Evolutionary conservation across 257 asterid genomes (phyloP).

Genomic region (Scutellaria barbata): DNA sequence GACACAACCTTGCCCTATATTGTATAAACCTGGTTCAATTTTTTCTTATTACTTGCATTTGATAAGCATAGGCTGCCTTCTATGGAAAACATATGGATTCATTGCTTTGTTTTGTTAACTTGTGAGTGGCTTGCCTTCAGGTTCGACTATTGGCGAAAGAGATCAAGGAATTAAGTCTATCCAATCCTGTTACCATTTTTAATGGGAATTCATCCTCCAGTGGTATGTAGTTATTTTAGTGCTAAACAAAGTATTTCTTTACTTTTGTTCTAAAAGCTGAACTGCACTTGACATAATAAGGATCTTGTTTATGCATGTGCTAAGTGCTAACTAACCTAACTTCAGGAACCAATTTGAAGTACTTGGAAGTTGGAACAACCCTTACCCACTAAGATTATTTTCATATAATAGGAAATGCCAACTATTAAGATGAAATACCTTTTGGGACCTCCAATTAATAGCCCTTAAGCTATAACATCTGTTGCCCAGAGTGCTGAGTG

Average conservation of each 20-base stretch:
- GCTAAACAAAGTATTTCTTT: conserved; percentile 9
- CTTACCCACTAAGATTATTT: conserved; percentile 8
- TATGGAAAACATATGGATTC: conserved; percentile 22
- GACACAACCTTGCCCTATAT: conserved; percentile 16
- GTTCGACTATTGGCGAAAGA: conserved; percentile 81
- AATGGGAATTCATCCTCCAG: conserved; percentile 67
- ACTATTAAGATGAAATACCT: background rate
- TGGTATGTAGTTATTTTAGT: conserved; percentile 48
- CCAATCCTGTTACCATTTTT: conserved; percentile 69
- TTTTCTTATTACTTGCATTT: conserved; percentile 14
- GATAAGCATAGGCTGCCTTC: conserved; percentile 15
- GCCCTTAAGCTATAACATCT: background rate
- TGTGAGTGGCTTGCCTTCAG: conserved; percentile 48
- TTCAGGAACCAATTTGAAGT: background rate
- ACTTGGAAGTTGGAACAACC: background rate
- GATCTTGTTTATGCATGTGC: background rate
- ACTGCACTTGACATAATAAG: conserved; percentile 1
- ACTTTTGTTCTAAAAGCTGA: conserved; percentile 18
- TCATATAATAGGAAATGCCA: background rate
- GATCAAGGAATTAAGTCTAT: conserved; percentile 73
- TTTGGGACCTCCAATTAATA: background rate
- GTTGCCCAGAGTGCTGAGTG: background rate
- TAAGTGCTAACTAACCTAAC: background rate
- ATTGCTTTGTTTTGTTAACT: conserved; percentile 34
- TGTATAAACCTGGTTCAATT: background rate